phyloP scores from a whole-genome alignment of 495 filamentous ascomycete genomes.

The Daldinia concentrica region DNA sequence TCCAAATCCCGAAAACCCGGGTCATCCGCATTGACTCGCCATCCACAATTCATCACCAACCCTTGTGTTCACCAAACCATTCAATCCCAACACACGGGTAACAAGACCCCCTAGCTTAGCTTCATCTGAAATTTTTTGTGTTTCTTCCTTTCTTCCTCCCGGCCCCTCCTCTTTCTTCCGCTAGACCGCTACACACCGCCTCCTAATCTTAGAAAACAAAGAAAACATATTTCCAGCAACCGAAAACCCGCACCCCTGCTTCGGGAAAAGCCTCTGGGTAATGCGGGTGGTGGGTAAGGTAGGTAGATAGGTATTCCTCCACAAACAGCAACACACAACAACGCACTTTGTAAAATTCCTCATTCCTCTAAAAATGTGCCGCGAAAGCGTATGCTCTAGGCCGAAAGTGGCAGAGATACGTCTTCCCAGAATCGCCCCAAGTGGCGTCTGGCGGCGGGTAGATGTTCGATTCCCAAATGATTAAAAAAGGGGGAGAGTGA shows the following conservation, averaged over 20 bases:
- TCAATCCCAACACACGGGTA: conserved; percentile 5
- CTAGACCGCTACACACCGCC: conserved; percentile 7
- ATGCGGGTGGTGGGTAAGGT: conserved; percentile 3
- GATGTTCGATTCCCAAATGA: not conserved
- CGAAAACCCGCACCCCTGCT: conserved; percentile 37
- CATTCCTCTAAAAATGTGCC: not conserved
- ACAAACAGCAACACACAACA: not conserved
- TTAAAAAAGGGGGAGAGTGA: not conserved
- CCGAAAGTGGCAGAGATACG: not conserved
- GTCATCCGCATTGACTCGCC: conserved; percentile 9
- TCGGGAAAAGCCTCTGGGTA: conserved; percentile 35
- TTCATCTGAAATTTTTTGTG: not conserved
- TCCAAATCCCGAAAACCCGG: conserved; percentile 30
- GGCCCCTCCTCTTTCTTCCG: not conserved
- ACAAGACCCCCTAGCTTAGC: not conserved
- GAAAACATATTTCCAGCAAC: not conserved
- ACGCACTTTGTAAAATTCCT: not conserved
- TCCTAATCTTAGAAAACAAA: not conserved
- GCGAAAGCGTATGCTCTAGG: not conserved
- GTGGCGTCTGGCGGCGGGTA: conserved; percentile 7
- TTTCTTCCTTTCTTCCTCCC: not conserved
- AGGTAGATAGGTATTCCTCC: not conserved
- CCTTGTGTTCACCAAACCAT: not conserved
- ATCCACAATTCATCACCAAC: conserved; percentile 8
- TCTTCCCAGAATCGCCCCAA: conserved; percentile 5